A percentile compares a stretch with the other conserved stretches of the same genome.
These are phyloP conservation scores for Hygrophoropsis aurantiaca DNA, from an alignment of 768 basidiomycete genomes.

Conservation along the genomic window DNA sequence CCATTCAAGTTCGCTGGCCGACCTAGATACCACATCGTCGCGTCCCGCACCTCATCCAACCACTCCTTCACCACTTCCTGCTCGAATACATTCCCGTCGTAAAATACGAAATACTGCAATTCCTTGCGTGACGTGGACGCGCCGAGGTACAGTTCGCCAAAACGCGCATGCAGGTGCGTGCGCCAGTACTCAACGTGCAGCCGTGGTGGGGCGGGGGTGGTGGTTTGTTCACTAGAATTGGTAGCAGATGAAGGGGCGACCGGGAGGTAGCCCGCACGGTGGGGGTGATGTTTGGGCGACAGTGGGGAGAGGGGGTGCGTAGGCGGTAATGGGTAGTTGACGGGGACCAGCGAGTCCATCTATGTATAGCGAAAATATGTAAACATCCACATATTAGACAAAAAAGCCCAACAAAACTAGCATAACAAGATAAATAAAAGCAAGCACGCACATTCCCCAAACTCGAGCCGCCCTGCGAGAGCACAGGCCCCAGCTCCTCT, in stretches of 20 bases:
- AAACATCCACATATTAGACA: too few relatives aligned
- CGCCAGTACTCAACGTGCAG: slow-evolving; percentile 13
- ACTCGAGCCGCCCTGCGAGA: slow-evolving; percentile 21
- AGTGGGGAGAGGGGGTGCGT: slow-evolving; percentile 14
- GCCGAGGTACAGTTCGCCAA: slow-evolving; percentile 48
- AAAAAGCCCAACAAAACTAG: too few relatives aligned
- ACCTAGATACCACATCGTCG: slow-evolving; percentile 26
- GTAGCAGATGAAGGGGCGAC: too few relatives aligned
- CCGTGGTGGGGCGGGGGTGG: slow-evolving; percentile 1
- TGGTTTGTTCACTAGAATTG: too few relatives aligned
- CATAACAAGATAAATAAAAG: background rate
- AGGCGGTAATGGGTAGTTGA: slow-evolving; percentile 27
- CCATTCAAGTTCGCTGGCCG: too few relatives aligned
- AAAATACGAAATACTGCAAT: slow-evolving; percentile 33
- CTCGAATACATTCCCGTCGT: slow-evolving; percentile 45
- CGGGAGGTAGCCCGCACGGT: slow-evolving; percentile 7
- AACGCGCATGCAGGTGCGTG: slow-evolving; percentile 38
- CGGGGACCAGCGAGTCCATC: slow-evolving; percentile 36
- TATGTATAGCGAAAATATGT: too few relatives aligned
- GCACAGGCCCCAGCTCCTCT: slow-evolving; percentile 13
- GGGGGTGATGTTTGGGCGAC: slow-evolving; percentile 16
- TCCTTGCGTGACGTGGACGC: slow-evolving; percentile 33
- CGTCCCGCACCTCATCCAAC: slow-evolving; percentile 40
- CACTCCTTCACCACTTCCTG: slow-evolving; percentile 40
- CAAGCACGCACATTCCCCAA: slow-evolving; percentile 37